A percentile compares a stretch with the other conserved stretches of the same genome.
Evolutionary conservation across 805 yeast species (phyloP).

Genomic region (Yarrowia hollandica): DNA sequence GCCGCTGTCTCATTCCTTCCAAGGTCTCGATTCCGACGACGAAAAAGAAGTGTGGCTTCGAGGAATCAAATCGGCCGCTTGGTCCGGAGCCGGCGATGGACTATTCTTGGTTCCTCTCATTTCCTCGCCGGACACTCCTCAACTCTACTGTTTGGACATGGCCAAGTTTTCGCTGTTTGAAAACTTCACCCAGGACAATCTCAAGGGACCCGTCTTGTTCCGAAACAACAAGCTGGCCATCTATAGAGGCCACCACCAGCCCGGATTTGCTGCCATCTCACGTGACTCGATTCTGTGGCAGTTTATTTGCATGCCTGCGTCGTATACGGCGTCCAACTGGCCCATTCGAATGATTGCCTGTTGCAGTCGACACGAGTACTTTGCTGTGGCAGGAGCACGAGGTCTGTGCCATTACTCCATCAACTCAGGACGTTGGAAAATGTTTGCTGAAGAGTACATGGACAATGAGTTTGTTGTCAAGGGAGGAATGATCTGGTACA

Average conservation of each 20-base stretch:
- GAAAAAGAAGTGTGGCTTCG: slow-evolving; percentile 35
- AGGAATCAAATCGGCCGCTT: slow-evolving; percentile 38
- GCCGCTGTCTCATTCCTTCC: slow-evolving; percentile 46
- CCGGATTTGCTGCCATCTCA: slow-evolving; percentile 44
- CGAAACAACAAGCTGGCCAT: slow-evolving; percentile 46
- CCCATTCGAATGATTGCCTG: slow-evolving; percentile 47
- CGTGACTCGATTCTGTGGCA: slow-evolving; percentile 51
- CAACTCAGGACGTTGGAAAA: slow-evolving; percentile 50
- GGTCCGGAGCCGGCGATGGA: slow-evolving; percentile 44
- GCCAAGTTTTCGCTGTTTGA: slow-evolving; percentile 25
- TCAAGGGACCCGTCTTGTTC: slow-evolving; percentile 48
- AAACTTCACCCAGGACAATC: slow-evolving; percentile 37
- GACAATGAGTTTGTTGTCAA: slow-evolving; percentile 42
- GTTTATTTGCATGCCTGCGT: slow-evolving; percentile 48
- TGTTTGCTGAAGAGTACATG: slow-evolving; percentile 43
- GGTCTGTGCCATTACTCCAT: slow-evolving; percentile 50
- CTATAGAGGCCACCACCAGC: slow-evolving; percentile 51
- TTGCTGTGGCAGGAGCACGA: slow-evolving; percentile 52
- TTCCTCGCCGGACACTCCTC: neutral
- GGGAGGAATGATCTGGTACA: slow-evolving; percentile 46
- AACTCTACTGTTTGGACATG: slow-evolving; percentile 6
- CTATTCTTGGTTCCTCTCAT: slow-evolving; percentile 40
- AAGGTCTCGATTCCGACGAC: slow-evolving; percentile 33
- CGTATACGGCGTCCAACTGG: slow-evolving; percentile 48
- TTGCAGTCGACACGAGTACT: slow-evolving; percentile 50